Percentiles rank a stretch among this genome's conserved stretches.
phyloP scores from a whole-genome alignment of 768 basidiomycete genomes.

The Suillus spraguei region DNA sequence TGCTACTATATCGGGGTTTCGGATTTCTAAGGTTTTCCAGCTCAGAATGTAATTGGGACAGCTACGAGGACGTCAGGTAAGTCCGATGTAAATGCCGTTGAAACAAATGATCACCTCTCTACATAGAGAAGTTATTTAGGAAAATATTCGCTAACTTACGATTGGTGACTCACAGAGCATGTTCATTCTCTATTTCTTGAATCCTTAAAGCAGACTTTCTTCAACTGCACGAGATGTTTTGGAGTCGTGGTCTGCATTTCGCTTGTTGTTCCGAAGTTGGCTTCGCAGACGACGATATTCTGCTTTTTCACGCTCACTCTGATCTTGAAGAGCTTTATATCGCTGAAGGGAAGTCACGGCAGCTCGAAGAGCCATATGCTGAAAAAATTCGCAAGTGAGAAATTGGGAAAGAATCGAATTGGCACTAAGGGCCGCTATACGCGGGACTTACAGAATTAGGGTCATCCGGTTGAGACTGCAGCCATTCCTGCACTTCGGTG shows the following conservation, averaged over 20 bases:
- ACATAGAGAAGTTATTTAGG: conserved; percentile 1
- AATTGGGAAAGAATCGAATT: conserved; percentile 1
- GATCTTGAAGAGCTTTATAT: conserved; percentile 41
- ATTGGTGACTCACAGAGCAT: conserved; percentile 28
- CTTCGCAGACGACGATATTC: conserved; percentile 36
- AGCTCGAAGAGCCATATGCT: conserved; percentile 36
- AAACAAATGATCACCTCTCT: conserved; percentile 11
- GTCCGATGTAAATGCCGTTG: neutral
- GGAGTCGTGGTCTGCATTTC: conserved; percentile 33
- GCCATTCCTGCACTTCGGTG: conserved; percentile 54
- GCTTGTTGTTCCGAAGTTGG: conserved; percentile 32
- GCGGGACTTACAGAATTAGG: conserved; percentile 35
- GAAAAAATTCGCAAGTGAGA: conserved; percentile 26
- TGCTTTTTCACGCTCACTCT: conserved; percentile 32
- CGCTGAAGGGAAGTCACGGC: conserved; percentile 39
- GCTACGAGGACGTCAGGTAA: conserved; percentile 28
- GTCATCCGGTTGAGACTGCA: conserved; percentile 43
- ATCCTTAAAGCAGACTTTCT: conserved; percentile 36
- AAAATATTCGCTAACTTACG: conserved; percentile 1
- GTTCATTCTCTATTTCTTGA: conserved; percentile 32
- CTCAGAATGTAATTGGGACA: conserved; percentile 37
- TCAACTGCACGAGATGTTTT: conserved; percentile 40
- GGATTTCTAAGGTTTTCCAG: conserved; percentile 39
- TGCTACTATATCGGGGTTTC: conserved; percentile 31
- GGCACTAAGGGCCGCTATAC: neutral